Percentiles rank a stretch among this genome's conserved stretches.
Evolutionary conservation across 1,284 basidiomycete species (phyloP).

Genomic region (Tilletia setariae): DNA sequence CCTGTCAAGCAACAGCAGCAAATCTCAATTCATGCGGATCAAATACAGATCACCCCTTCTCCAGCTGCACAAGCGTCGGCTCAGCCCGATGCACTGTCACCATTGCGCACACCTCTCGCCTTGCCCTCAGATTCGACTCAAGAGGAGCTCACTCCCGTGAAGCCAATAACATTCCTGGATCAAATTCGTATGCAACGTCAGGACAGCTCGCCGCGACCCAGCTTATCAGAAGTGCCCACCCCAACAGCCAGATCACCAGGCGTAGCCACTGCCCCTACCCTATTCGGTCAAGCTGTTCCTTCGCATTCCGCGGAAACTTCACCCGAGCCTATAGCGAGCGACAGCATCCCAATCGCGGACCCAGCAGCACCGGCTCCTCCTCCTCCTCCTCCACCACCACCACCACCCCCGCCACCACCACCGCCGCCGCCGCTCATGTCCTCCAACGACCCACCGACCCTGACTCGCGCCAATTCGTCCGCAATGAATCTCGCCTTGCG

Average conservation of each 20-base stretch:
- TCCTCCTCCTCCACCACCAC: constrained; percentile 15
- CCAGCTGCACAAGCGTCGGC: too few relatives aligned
- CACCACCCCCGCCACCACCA: constrained; percentile 5
- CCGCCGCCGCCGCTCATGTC: background rate
- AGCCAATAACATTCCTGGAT: background rate
- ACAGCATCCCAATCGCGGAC: too few relatives aligned
- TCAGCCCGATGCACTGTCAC: too few relatives aligned
- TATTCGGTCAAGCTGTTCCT: background rate
- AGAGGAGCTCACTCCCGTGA: background rate
- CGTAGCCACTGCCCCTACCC: background rate
- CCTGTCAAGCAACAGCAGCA: too few relatives aligned
- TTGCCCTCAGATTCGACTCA: too few relatives aligned
- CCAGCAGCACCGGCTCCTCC: background rate
- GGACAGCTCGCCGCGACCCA: background rate
- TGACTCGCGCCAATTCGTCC: constrained; percentile 9
- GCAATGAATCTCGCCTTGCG: constrained; percentile 5
- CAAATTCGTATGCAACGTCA: background rate
- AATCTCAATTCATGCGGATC: too few relatives aligned
- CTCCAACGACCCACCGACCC: background rate
- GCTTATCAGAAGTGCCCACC: background rate
- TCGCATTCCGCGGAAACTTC: too few relatives aligned
- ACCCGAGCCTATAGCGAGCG: too few relatives aligned
- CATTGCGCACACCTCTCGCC: too few relatives aligned
- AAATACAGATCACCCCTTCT: too few relatives aligned
- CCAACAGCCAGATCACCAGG: background rate